Evolutionary conservation across 129 eudicot species (phyloP).

Genomic region (Saposhnikovia divaricata): DNA sequence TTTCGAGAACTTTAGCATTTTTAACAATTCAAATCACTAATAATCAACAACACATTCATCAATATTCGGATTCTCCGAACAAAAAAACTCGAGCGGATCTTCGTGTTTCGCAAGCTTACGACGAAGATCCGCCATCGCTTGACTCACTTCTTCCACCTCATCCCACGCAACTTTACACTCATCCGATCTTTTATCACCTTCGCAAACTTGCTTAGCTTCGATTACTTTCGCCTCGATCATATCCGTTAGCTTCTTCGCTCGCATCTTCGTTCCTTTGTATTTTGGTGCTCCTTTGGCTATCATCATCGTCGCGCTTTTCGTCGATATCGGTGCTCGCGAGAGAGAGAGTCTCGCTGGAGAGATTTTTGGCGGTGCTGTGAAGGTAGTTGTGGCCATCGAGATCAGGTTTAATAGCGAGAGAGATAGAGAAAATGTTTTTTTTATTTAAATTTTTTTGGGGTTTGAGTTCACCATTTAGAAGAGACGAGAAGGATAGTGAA

Average conservation of each 20-base stretch:
- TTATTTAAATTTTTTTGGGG: no score
- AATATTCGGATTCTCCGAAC: conserved; percentile 37
- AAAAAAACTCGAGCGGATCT: conserved; percentile 39
- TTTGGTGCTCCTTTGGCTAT: conserved; percentile 23
- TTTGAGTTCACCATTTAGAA: background rate
- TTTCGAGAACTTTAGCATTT: no score
- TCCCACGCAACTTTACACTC: conserved; percentile 61
- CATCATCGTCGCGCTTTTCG: background rate
- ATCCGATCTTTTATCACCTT: conserved; percentile 26
- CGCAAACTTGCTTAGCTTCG: conserved; percentile 37
- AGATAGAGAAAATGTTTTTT: background rate
- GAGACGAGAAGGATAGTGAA: background rate
- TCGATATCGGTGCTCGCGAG: background rate
- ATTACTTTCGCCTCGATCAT: conserved; percentile 32
- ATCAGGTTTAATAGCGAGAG: background rate
- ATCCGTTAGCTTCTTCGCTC: conserved; percentile 44
- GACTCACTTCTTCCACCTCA: conserved; percentile 43
- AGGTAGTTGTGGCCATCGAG: background rate
- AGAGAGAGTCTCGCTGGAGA: background rate
- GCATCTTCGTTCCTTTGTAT: conserved; percentile 46
- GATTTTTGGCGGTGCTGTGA: background rate
- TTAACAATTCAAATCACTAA: background rate
- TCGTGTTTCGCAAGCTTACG: conserved; percentile 21
- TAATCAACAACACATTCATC: conserved; percentile 33
- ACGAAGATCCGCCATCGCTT: conserved; percentile 45